Evolutionary conservation across 139 green algal species (phyloP).

Genomic region (Chlorella sorokiniana): DNA sequence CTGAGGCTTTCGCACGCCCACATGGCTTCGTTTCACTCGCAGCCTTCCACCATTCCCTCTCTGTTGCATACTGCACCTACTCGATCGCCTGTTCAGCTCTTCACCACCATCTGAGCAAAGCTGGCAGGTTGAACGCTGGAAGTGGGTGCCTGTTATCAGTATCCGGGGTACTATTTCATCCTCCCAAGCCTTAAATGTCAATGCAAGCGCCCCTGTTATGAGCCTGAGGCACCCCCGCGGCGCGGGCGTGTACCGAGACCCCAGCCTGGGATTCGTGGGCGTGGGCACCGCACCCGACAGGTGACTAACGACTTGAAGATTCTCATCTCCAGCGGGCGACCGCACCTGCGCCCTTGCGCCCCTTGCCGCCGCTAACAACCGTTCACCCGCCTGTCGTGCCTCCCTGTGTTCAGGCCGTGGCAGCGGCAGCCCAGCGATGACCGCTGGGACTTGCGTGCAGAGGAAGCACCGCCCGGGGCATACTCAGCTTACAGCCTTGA

Average conservation of each 20-base stretch:
- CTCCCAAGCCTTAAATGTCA: not conserved
- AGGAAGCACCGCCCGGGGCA: not conserved
- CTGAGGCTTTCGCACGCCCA: no score
- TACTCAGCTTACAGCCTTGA: constrained; percentile 6
- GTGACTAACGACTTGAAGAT: not conserved
- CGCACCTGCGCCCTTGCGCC: not conserved
- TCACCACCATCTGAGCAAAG: not conserved
- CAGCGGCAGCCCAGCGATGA: no score
- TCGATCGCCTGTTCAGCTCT: no score
- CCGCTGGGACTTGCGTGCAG: not conserved
- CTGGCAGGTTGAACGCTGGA: not conserved
- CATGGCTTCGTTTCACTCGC: no score
- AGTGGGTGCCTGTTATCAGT: no score
- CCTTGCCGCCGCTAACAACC: not conserved
- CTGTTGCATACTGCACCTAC: no score
- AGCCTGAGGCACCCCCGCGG: constrained; percentile 8
- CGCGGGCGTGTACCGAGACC: constrained; percentile 6
- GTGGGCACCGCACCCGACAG: not conserved
- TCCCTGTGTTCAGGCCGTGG: no score
- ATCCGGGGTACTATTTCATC: no score
- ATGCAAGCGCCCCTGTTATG: not conserved
- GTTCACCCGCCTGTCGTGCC: not conserved
- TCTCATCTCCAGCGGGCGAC: no score
- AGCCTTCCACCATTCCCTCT: no score
- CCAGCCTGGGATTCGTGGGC: constrained; percentile 14